Conservation (phyloP, 2,329 filamentous ascomycete genomes). For the Colletotrichum sp. region DNA sequence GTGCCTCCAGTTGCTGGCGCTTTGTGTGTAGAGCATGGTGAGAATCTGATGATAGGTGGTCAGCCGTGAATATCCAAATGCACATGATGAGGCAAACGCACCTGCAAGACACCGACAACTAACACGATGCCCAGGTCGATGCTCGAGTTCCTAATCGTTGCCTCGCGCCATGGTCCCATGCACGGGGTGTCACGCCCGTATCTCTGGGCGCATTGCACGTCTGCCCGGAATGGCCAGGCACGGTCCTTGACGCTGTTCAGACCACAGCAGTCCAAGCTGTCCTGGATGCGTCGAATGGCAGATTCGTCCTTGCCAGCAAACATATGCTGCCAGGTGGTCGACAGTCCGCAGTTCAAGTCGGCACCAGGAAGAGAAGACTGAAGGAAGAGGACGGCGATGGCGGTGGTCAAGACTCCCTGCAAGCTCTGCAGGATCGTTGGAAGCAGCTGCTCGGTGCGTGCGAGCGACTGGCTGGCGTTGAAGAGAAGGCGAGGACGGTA, state of each 20-base stretch:
- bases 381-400: slow-evolving; percentile 50
- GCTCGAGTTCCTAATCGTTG: slow-evolving; percentile 57
- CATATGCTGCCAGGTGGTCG: slow-evolving; percentile 59
- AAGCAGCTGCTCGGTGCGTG: slow-evolving; percentile 15
- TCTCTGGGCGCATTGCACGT: slow-evolving; percentile 44
- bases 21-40: slow-evolving; percentile 11
- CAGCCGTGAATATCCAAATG: not conserved
- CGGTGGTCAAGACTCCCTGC: slow-evolving; percentile 45
- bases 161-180: slow-evolving; percentile 57
- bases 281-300: slow-evolving; percentile 65
- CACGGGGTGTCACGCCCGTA: slow-evolving; percentile 56
- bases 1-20: slow-evolving; percentile 19
- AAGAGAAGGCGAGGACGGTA: slow-evolving; percentile 36
- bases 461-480: slow-evolving; percentile 17
- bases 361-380: slow-evolving; percentile 36
- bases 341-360: slow-evolving; percentile 56
- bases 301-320: slow-evolving; percentile 54
- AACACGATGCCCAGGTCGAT: slow-evolving; percentile 60
- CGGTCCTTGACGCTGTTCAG: slow-evolving; percentile 61
- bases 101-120: slow-evolving; percentile 61
- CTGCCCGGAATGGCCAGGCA: slow-evolving; percentile 63
- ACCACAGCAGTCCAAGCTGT: slow-evolving; percentile 71
- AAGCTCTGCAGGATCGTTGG: slow-evolving; percentile 40
- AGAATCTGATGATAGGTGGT: not conserved
- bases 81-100: slow-evolving; percentile 31